phyloP scores from a whole-genome alignment of 352 stramenopile genomes.

The Pythium aristosporum region DNA sequence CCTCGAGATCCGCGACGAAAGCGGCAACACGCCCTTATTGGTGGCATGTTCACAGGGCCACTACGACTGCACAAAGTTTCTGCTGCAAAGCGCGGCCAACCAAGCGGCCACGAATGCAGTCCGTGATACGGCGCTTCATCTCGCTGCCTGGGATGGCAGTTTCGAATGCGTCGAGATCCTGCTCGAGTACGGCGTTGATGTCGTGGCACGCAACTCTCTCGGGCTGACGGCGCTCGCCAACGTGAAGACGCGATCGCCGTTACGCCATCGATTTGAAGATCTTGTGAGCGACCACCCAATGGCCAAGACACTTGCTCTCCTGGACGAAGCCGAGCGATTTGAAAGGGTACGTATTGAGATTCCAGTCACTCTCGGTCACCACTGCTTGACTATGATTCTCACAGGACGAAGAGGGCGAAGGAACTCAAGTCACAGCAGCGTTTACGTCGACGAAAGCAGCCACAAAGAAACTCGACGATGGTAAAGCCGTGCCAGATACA shows the following conservation, averaged over 20 bases:
- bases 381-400: background rate
- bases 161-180: slow-evolving; percentile 63
- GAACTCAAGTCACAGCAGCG: background rate
- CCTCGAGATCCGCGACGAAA: slow-evolving; percentile 64
- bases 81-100: slow-evolving; percentile 70
- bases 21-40: slow-evolving; percentile 62
- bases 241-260: slow-evolving; percentile 53
- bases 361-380: background rate
- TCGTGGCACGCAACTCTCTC: slow-evolving; percentile 44
- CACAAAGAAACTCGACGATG: background rate
- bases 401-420: background rate
- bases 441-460: background rate
- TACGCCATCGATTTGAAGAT: slow-evolving; percentile 71
- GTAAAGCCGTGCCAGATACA: background rate
- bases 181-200: slow-evolving; percentile 60
- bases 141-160: slow-evolving; percentile 65
- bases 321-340: slow-evolving; percentile 39
- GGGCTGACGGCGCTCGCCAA: slow-evolving; percentile 56
- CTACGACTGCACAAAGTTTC: slow-evolving; percentile 63
- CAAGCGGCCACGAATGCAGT: slow-evolving; percentile 41
- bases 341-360: slow-evolving; percentile 12
- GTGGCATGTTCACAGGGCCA: slow-evolving; percentile 68
- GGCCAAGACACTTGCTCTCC: slow-evolving; percentile 38
- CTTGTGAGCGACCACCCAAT: slow-evolving; percentile 52
- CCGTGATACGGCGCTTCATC: slow-evolving; percentile 59